These are phyloP conservation scores for Venturia carpophila DNA, from an alignment of 2,329 filamentous ascomycete species.

Conservation along the genomic window DNA sequence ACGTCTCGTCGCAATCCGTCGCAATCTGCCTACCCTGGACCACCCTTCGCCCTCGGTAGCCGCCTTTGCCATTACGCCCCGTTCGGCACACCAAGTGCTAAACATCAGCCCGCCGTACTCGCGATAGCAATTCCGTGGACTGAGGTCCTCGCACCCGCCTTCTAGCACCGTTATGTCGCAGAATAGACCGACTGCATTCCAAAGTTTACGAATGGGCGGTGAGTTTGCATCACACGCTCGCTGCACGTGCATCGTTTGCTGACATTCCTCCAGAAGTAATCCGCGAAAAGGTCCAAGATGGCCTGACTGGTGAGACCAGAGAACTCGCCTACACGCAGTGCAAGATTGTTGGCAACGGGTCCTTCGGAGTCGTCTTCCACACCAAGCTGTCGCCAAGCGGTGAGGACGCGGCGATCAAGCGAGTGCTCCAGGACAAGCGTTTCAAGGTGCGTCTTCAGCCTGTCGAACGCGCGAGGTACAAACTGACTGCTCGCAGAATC, in stretches of 20 bases:
- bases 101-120: conserved; percentile 36
- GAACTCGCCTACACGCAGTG: conserved; percentile 98
- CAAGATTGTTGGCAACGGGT: conserved; percentile 99
- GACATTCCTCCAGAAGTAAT: conserved; percentile 69
- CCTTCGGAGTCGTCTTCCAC: conserved; percentile 97
- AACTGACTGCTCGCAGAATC: conserved; percentile 58
- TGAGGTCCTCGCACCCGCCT: conserved; percentile 9
- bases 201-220: conserved; percentile 93
- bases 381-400: conserved; percentile 97
- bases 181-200: conserved; percentile 84
- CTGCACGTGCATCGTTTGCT: conserved; percentile 24
- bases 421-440: conserved; percentile 96
- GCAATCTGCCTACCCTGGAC: conserved; percentile 17
- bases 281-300: conserved; percentile 98
- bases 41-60: conserved; percentile 46
- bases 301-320: conserved; percentile 89
- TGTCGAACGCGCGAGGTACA: background rate
- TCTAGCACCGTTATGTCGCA: conserved; percentile 62
- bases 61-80: conserved; percentile 36
- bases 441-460: conserved; percentile 70
- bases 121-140: conserved; percentile 30
- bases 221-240: conserved; percentile 38
- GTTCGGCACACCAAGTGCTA: conserved; percentile 39
- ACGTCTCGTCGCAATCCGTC: background rate
- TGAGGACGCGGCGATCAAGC: conserved; percentile 98